phyloP scores from a whole-genome alignment of 257 asterid species.

The Solanum rostratum region DNA sequence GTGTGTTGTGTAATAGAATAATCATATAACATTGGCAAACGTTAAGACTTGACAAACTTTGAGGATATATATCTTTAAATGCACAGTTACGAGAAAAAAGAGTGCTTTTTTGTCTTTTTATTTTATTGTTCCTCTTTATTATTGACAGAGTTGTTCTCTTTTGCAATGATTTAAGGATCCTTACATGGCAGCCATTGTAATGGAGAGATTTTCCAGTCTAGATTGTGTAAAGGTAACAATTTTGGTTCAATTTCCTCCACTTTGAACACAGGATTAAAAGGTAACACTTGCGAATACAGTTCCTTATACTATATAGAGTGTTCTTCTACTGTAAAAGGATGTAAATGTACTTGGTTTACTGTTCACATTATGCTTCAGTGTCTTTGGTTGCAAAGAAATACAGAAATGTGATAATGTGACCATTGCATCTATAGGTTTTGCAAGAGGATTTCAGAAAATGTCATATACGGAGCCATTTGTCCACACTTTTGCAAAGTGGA shows the following conservation, averaged over 20 bases:
- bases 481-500: constrained; percentile 24
- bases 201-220: constrained; percentile 57
- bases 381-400: background rate
- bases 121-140: background rate
- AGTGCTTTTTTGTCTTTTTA: background rate
- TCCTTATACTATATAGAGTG: background rate
- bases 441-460: constrained; percentile 85
- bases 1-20: background rate
- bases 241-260: background rate
- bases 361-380: background rate
- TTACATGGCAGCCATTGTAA: constrained; percentile 71
- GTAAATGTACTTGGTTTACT: background rate
- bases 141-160: background rate
- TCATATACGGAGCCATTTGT: constrained; percentile 64
- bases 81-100: background rate
- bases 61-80: background rate
- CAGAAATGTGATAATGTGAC: background rate
- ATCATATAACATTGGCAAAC: background rate
- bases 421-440: constrained; percentile 44
- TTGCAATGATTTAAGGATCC: constrained; percentile 50
- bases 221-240: constrained; percentile 51
- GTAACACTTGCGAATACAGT: background rate
- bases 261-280: background rate
- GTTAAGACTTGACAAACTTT: background rate
- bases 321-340: background rate